Percentiles rank a stretch among this genome's conserved stretches.
phyloP scores from a whole-genome alignment of 1,139 yeast species.

The Pichia sp. region DNA sequence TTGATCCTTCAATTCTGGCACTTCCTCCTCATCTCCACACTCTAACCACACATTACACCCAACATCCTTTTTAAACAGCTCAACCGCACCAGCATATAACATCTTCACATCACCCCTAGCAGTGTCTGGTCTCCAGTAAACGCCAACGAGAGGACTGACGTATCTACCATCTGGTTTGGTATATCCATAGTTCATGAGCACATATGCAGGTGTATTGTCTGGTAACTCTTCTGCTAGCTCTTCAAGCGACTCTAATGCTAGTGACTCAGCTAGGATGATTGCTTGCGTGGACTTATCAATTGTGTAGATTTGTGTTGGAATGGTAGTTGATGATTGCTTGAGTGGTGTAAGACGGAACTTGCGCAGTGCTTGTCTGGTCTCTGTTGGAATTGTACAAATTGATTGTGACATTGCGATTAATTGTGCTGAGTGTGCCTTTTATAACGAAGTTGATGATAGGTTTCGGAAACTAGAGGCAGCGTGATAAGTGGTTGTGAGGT shows the following conservation, averaged over 20 bases:
- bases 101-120: slow-evolving; percentile 71
- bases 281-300: slow-evolving; percentile 54
- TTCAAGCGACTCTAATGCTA: slow-evolving; percentile 50
- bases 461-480: too few relatives aligned
- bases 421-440: too few relatives aligned
- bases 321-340: slow-evolving; percentile 45
- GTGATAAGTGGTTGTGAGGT: too few relatives aligned
- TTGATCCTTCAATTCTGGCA: slow-evolving; percentile 39
- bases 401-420: slow-evolving; percentile 33
- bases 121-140: slow-evolving; percentile 85
- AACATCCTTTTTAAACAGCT: slow-evolving; percentile 67
- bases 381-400: slow-evolving; percentile 60
- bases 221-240: slow-evolving; percentile 77
- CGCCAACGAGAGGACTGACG: slow-evolving; percentile 64
- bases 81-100: slow-evolving; percentile 89
- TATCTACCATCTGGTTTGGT: slow-evolving; percentile 61
- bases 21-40: slow-evolving; percentile 55
- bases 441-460: too few relatives aligned
- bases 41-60: slow-evolving; percentile 55
- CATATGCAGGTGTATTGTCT: slow-evolving; percentile 71
- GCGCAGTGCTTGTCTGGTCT: slow-evolving; percentile 52
- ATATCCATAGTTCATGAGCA: slow-evolving; percentile 73
- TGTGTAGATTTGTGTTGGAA: slow-evolving; percentile 58
- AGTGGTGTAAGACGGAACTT: slow-evolving; percentile 32
- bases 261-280: slow-evolving; percentile 32